These are phyloP conservation scores for Suillus bovinus DNA, from an alignment of 768 basidiomycete genomes.

Conservation along the genomic window DNA sequence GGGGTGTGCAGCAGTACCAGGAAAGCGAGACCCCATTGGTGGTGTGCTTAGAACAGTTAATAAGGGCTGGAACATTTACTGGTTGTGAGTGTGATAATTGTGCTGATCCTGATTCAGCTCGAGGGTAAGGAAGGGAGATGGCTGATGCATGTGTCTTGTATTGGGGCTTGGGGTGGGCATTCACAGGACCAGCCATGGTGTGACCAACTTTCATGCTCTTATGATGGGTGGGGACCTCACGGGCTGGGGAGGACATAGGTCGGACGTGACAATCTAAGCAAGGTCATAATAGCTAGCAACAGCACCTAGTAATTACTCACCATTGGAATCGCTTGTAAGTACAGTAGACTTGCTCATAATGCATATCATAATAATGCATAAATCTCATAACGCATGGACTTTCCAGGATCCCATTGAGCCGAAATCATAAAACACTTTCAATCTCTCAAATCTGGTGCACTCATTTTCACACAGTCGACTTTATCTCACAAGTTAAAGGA, in stretches of 20 bases:
- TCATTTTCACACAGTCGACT: too few relatives aligned
- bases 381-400: conserved; percentile 6
- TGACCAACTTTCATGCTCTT: conserved; percentile 33
- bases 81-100: conserved; percentile 32
- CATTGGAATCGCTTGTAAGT: too few relatives aligned
- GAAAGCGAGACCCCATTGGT: conserved; percentile 20
- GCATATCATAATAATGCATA: conserved; percentile 10
- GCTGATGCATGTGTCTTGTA: conserved; percentile 31
- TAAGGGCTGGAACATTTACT: conserved; percentile 34
- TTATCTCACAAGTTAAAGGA: too few relatives aligned
- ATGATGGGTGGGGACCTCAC: conserved; percentile 29
- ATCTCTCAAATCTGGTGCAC: too few relatives aligned
- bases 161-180: conserved; percentile 22
- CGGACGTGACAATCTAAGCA: too few relatives aligned
- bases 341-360: conserved; percentile 7
- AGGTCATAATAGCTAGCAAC: too few relatives aligned
- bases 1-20: conserved; percentile 17
- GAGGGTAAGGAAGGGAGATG: conserved; percentile 26
- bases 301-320: too few relatives aligned
- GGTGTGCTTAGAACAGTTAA: conserved; percentile 25
- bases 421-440: too few relatives aligned
- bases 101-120: conserved; percentile 30
- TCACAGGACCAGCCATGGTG: conserved; percentile 17
- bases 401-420: too few relatives aligned
- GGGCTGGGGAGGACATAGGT: conserved; percentile 30